phyloP scores from a whole-genome alignment of 257 asterid genomes.

The Linaria vulgaris region DNA sequence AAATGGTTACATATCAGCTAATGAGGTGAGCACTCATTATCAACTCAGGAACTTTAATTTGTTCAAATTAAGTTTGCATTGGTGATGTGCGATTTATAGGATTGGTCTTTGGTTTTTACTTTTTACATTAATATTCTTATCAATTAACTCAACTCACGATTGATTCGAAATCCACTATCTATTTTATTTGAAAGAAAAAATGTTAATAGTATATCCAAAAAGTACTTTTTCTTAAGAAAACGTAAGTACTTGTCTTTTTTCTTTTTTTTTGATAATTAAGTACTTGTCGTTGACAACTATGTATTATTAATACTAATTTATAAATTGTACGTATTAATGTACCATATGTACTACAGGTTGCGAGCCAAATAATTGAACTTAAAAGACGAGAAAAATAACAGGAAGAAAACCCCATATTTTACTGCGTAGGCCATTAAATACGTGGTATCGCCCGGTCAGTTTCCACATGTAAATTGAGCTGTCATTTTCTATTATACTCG shows the following conservation, averaged over 20 bases:
- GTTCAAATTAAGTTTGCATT: too few relatives aligned
- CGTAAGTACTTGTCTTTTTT: too few relatives aligned
- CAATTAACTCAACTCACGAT: not conserved
- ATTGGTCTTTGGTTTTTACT: too few relatives aligned
- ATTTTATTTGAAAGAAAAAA: too few relatives aligned
- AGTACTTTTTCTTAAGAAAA: too few relatives aligned
- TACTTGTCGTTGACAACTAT: slow-evolving; percentile 5
- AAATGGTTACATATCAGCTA: slow-evolving; percentile 11
- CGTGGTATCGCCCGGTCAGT: slow-evolving; percentile 6
- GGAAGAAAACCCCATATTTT: too few relatives aligned
- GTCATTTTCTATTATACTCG: slow-evolving; percentile 24
- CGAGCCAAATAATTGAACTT: not conserved
- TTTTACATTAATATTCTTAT: not conserved
- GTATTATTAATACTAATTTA: slow-evolving; percentile 11
- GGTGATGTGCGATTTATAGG: too few relatives aligned
- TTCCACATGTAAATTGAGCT: slow-evolving; percentile 32
- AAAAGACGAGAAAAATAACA: too few relatives aligned
- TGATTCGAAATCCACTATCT: slow-evolving; percentile 8
- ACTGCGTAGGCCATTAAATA: not conserved
- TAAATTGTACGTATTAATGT: slow-evolving; percentile 23
- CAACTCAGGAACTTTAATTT: too few relatives aligned
- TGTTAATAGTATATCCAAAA: too few relatives aligned
- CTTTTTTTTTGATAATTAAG: too few relatives aligned
- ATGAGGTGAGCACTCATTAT: not conserved
- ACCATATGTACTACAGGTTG: not conserved